Base-by-base conservation (phyloP, 2,329 filamentous ascomycete species). In the Blastomyces percursus region DNA sequence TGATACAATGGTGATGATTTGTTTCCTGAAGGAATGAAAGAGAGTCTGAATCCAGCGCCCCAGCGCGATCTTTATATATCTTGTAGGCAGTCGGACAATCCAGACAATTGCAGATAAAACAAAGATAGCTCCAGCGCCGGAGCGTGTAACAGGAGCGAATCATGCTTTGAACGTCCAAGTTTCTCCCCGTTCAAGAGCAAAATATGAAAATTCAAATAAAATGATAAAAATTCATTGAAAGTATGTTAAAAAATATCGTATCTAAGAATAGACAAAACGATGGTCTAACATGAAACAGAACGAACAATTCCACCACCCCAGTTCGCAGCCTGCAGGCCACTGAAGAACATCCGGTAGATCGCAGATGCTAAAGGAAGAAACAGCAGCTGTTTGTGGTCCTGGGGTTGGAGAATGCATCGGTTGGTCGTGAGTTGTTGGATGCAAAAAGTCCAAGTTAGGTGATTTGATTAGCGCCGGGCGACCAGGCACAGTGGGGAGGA, bases 311-410 rank as follows among this genome's bases (percentile, higher is more conserved):
- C 2, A 5, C 27, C 27, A 6, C 30, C 51, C 3, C 30, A 32
- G 30, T 32, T 32, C n/a, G 30, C 30, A 32, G 30, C 30, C 7
- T 32, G 3, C 12, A 9, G n/a, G n/a, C 51, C 19, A 35, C 30
- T 35, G 30, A 35, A 21, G 51, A 21, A 35, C 51, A 55, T 21
- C 51, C 3, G 27, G 32, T 3, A 35, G 30, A 35, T 55, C 16
- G 51, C 54, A 62, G 59, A 61, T 44, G 59, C 56, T 27, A 55
- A 64, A 62, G 27, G 62, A 61, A 64, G 55, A 56, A 55, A 56
- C 54, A 56, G 19, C 1, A 16, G n/a, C 35, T 24, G 54, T 56
- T 27, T 56, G 54, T 27, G 35, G n/a, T 56, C 32, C 16, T 19
- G 54, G 54, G n/a, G 32, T 38, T 12, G 38, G 1, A 5, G 11